Base-by-base conservation (phyloP, 2,329 filamentous ascomycete genomes). In the Diaporthe vaccinii region DNA sequence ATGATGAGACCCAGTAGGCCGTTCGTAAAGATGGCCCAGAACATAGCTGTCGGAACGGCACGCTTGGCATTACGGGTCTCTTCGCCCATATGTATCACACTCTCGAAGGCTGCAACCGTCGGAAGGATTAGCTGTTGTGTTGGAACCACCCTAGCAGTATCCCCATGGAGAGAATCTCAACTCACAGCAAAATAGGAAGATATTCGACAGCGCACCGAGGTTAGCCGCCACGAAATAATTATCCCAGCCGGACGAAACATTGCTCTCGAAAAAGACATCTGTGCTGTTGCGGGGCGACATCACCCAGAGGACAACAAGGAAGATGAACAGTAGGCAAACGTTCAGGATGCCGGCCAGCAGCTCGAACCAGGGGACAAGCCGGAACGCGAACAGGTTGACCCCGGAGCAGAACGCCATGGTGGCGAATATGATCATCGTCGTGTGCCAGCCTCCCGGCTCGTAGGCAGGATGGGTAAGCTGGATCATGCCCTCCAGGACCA, bases 11-110 rank as follows among this genome's bases (percentile, higher is more conserved):
- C 85, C 49, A 87, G 77, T 39, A 83, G 73, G 4, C 82, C 84
- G 61, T 87, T 87, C n/a, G 85, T 82, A 39, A 84, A 80, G 31
- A 85, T 81, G 1, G 85, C 84, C 78, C 85, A 85, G 58, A 87
- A 81, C 71, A 87, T 84, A n/a, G 84, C 84, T 22, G 83, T 82
- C 0, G 87, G 87, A 2, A 88, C 84, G 1, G 86, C 85, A 22
- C 85, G 82, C 68, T 86, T 86, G 3, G 87, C 84, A 72, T 86
- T 82, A 7, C 82, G 81, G 8, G 85, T 85, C 78, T 87, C 85
- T 77, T 87, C 85, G 34, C 84, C 85, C 84, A 88, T 86, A 74
- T 89, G 87, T 0, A 89, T 82, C 17, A 85, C 84, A 14, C 86
- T 84, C 61, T 89, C 87, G 68, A 87, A 87, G 15, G 87, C 87